Conservation (phyloP, 164 flowering plant species). For the Chimonanthus praecox region DNA sequence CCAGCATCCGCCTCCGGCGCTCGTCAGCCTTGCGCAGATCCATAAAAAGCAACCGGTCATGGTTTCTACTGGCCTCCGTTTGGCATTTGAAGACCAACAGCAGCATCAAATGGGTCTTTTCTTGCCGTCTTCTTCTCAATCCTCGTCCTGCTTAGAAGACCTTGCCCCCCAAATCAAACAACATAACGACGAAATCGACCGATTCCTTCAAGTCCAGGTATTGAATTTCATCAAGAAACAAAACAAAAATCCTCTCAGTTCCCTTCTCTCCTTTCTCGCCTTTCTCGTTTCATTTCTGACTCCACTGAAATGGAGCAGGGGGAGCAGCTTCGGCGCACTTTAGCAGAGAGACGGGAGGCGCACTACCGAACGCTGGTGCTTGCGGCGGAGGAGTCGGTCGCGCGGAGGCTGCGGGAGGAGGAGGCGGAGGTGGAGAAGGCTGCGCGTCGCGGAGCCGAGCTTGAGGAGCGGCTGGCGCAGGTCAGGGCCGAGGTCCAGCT, state of each 20-base stretch:
- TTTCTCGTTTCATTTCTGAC: background rate
- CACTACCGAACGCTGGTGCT: constrained; percentile 60
- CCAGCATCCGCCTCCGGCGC: constrained; percentile 30
- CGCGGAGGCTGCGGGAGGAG: constrained; percentile 44
- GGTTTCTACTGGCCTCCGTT: constrained; percentile 68
- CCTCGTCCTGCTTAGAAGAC: constrained; percentile 39
- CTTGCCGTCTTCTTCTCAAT: constrained; percentile 16
- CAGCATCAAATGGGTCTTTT: constrained; percentile 20
- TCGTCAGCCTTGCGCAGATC: constrained; percentile 44
- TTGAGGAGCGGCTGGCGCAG: constrained; percentile 65
- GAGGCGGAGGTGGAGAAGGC: constrained; percentile 67
- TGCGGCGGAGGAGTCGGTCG: constrained; percentile 56
- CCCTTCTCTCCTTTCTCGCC: background rate
- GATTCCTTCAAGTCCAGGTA: constrained; percentile 74
- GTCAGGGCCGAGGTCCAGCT: constrained; percentile 61
- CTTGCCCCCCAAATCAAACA: constrained; percentile 46
- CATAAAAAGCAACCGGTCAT: constrained; percentile 13
- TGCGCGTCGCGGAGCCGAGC: constrained; percentile 50
- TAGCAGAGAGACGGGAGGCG: constrained; percentile 60
- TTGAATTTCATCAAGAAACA: background rate
- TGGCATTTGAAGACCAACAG: constrained; percentile 57
- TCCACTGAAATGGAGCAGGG: constrained; percentile 30
- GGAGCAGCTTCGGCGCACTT: constrained; percentile 59
- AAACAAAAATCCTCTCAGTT: background rate
- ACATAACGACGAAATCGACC: constrained; percentile 67